A percentile compares a stretch with the other conserved stretches of the same genome.
phyloP scores from a whole-genome alignment of 192 early-diverging fungal species.

The Jimgerdemannia flammicorona region DNA sequence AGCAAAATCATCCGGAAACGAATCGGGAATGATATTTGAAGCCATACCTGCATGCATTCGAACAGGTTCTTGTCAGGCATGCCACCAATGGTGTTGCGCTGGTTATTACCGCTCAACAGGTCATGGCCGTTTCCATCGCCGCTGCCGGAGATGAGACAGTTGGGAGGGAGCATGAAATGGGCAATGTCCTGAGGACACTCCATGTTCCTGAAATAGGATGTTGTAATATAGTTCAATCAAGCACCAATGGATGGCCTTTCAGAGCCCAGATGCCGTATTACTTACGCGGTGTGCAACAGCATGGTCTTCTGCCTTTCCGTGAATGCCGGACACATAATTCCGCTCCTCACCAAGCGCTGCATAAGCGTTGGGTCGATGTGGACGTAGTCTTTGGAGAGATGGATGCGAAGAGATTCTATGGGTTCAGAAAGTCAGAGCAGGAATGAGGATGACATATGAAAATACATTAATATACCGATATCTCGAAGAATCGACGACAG shows the following conservation, averaged over 20 bases:
- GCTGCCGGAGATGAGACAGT: neutral
- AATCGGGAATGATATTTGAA: neutral
- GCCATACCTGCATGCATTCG: neutral
- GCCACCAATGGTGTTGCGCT: neutral
- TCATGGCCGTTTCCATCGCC: neutral
- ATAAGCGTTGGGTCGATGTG: constrained; percentile 54
- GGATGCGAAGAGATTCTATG: constrained; percentile 56
- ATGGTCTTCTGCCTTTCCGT: constrained; percentile 72
- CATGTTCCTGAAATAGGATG: neutral
- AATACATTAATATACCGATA: too few species aligned
- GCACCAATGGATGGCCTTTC: neutral
- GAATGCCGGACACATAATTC: constrained; percentile 67
- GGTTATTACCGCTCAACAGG: neutral
- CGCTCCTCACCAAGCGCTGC: constrained; percentile 52
- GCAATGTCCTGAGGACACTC: neutral
- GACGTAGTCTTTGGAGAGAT: constrained; percentile 54
- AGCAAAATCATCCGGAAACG: too few species aligned
- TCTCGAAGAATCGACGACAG: neutral
- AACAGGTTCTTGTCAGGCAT: neutral
- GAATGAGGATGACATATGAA: too few species aligned
- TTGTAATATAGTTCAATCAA: neutral
- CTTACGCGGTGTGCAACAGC: constrained; percentile 35
- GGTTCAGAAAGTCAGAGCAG: too few species aligned
- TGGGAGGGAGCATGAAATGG: neutral
- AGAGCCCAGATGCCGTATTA: neutral